These are phyloP conservation scores for Alloascoidea africana DNA, from an alignment of 805 yeast genomes.

Conservation along the genomic window DNA sequence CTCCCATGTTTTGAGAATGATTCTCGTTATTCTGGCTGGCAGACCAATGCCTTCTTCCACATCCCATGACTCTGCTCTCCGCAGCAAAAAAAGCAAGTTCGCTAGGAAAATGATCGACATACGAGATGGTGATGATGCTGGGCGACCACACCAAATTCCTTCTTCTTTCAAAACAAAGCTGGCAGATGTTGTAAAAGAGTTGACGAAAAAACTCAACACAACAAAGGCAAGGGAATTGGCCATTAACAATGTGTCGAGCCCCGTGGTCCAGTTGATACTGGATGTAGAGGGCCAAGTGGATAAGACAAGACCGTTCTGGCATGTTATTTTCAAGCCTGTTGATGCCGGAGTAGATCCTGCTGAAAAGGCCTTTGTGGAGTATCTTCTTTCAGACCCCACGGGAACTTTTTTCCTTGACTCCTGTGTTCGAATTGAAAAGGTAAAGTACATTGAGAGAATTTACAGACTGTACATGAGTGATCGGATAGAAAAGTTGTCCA, in stretches of 20 bases:
- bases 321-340: conserved; percentile 40
- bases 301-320: conserved; percentile 59
- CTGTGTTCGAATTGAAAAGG: conserved; percentile 47
- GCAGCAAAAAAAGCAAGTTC: conserved; percentile 73
- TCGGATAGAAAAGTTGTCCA: conserved; percentile 56
- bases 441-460: conserved; percentile 55
- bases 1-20: conserved; percentile 70
- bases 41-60: conserved; percentile 63
- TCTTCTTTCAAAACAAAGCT: conserved; percentile 48
- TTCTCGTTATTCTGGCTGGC: conserved; percentile 62
- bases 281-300: conserved; percentile 73
- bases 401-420: conserved; percentile 87
- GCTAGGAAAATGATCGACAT: conserved; percentile 91
- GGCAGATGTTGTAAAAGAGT: conserved; percentile 22
- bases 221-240: conserved; percentile 56
- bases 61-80: conserved; percentile 40
- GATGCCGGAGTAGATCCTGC: conserved; percentile 41
- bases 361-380: conserved; percentile 55
- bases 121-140: conserved; percentile 60
- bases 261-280: conserved; percentile 65
- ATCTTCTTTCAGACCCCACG: conserved; percentile 71
- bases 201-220: conserved; percentile 17
- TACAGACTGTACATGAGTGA: conserved; percentile 59
- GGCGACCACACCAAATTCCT: conserved; percentile 55
- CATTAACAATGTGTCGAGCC: conserved; percentile 71